Evolutionary conservation across 2,329 filamentous ascomycete genomes (phyloP).

Genomic region (Zasmidium cellare): DNA sequence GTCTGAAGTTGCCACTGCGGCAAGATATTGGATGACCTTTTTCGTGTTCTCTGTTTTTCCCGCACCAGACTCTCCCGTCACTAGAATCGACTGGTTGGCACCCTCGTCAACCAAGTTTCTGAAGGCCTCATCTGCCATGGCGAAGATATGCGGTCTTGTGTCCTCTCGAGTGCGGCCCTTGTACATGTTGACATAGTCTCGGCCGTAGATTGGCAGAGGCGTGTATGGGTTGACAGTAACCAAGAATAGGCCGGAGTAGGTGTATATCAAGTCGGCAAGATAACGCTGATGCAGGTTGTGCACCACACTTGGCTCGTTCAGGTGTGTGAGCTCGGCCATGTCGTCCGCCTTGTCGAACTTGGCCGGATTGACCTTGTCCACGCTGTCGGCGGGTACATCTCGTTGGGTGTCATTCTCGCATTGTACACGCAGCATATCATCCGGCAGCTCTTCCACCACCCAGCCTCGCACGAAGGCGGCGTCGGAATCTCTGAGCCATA

Average conservation of each 20-base stretch:
- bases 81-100: conserved; percentile 93
- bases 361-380: conserved; percentile 98
- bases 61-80: conserved; percentile 95
- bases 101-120: conserved; percentile 93
- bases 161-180: conserved; percentile 88
- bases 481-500: conserved; percentile 89
- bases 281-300: conserved; percentile 96
- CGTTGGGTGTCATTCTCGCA: conserved; percentile 92
- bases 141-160: conserved; percentile 95
- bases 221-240: conserved; percentile 98
- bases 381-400: conserved; percentile 79
- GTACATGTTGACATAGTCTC: conserved; percentile 98
- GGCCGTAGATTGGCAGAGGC: conserved; percentile 88
- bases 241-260: conserved; percentile 94
- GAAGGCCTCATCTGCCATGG: conserved; percentile 96
- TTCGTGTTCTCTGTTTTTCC: conserved; percentile 99
- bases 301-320: conserved; percentile 96
- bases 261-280: conserved; percentile 93
- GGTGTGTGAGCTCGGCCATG: conserved; percentile 96
- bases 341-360: conserved; percentile 99
- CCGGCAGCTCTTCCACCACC: conserved; percentile 77
- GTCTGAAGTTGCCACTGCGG: conserved; percentile 86
- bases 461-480: conserved; percentile 89
- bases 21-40: conserved; percentile 98
- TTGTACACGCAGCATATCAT: conserved; percentile 75